Evolutionary conservation across 306 rosid species (phyloP).

Genomic region (Acacia confusa): DNA sequence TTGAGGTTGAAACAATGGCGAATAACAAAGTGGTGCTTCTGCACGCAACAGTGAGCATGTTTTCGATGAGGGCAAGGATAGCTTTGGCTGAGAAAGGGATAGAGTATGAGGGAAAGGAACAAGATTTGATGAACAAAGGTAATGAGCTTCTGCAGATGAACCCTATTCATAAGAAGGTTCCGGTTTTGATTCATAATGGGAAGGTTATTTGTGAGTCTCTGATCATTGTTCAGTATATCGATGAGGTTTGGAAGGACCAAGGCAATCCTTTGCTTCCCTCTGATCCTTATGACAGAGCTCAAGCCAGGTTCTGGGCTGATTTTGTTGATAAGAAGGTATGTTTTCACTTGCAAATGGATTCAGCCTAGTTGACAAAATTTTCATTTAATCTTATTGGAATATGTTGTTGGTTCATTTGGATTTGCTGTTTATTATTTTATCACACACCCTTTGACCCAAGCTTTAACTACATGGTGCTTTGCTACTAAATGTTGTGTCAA

Average conservation of each 20-base stretch:
- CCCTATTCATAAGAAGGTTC: neutral
- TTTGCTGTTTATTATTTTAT: neutral
- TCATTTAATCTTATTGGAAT: neutral
- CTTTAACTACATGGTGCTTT: neutral
- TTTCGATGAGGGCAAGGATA: conserved; percentile 37
- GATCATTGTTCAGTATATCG: conserved; percentile 42
- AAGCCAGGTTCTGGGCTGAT: conserved; percentile 8
- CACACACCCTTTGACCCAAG: neutral
- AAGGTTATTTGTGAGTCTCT: conserved; percentile 48
- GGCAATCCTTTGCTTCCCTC: conserved; percentile 36
- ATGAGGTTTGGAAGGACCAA: conserved; percentile 39
- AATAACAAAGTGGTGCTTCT: conserved; percentile 33
- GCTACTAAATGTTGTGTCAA: neutral
- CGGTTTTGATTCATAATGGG: neutral
- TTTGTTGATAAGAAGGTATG: conserved; percentile 4
- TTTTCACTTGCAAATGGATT: neutral
- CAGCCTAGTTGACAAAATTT: neutral
- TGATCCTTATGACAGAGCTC: conserved; percentile 44
- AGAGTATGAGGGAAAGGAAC: conserved; percentile 27
- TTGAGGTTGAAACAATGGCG: conserved; percentile 19
- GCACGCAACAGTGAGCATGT: conserved; percentile 32
- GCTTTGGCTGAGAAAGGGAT: conserved; percentile 45
- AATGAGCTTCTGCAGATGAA: conserved; percentile 34
- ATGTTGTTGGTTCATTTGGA: neutral
- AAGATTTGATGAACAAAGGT: conserved; percentile 45